Conservation (phyloP, 1,139 yeast species). For the Nadsonia commutata region DNA sequence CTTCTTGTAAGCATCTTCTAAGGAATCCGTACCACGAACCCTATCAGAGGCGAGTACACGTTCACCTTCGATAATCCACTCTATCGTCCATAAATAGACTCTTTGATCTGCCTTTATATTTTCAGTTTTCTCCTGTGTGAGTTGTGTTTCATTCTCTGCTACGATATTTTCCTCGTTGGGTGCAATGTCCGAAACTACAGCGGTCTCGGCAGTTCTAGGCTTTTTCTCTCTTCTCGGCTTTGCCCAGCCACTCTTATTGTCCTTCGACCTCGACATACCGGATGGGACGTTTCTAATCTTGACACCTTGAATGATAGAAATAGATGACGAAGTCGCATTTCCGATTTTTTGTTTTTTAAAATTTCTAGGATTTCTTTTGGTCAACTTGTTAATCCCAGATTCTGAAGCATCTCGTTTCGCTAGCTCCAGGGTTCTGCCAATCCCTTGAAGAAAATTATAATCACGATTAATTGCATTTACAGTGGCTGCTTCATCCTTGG, state of each 20-base stretch:
- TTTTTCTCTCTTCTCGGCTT: background rate
- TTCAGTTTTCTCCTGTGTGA: background rate
- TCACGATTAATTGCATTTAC: background rate
- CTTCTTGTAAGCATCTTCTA: background rate
- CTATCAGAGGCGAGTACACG: background rate
- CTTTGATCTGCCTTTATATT: background rate
- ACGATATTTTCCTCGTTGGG: too few species aligned
- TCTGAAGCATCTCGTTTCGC: background rate
- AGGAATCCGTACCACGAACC: background rate
- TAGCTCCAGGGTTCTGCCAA: background rate
- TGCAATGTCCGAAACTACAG: background rate
- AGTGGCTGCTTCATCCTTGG: background rate
- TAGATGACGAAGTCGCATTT: background rate
- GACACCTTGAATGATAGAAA: background rate
- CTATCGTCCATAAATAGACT: background rate
- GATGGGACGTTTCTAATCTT: background rate
- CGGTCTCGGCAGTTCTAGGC: background rate
- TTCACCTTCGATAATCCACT: background rate
- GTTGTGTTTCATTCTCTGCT: background rate
- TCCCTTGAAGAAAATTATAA: background rate
- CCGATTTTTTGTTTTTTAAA: background rate
- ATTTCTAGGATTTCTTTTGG: background rate
- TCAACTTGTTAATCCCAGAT: background rate
- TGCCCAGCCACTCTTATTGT: background rate
- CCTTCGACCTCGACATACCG: background rate